These are phyloP conservation scores for Malus asiatica DNA, from an alignment of 306 rosid species.

Conservation along the genomic window DNA sequence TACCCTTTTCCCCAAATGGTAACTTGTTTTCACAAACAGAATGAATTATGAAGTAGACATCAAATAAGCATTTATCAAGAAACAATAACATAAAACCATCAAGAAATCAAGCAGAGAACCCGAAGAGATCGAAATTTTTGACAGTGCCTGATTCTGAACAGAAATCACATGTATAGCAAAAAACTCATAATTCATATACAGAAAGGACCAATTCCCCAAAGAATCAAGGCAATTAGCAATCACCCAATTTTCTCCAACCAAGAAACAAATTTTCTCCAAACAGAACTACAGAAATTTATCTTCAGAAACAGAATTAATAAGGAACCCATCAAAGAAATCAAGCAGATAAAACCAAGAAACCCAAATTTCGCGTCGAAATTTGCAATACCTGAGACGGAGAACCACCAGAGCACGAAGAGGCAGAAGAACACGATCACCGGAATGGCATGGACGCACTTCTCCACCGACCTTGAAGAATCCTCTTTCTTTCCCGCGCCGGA, in stretches of 20 bases:
- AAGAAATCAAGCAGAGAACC: neutral
- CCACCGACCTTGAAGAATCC: slow-evolving; percentile 5
- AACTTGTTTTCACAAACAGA: neutral
- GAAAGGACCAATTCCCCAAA: neutral
- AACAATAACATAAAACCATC: neutral
- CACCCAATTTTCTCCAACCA: neutral
- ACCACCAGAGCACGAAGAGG: slow-evolving; percentile 56
- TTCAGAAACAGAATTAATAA: neutral
- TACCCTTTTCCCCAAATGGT: neutral
- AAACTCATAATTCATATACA: too few species aligned
- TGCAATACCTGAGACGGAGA: slow-evolving; percentile 47
- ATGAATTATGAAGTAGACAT: neutral
- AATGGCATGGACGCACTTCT: slow-evolving; percentile 37
- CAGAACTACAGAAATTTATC: neutral
- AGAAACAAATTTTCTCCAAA: neutral
- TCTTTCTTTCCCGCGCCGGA: slow-evolving; percentile 21
- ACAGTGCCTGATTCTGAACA: neutral
- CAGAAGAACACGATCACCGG: slow-evolving; percentile 38
- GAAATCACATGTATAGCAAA: neutral
- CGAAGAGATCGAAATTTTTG: neutral
- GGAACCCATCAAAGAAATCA: neutral
- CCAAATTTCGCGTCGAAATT: neutral
- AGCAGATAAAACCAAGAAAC: neutral
- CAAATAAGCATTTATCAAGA: neutral
- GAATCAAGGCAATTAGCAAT: neutral